Percentiles rank a stretch among this genome's conserved stretches.
Evolutionary conservation across 1,139 yeast genomes (phyloP).

Genomic region (Wickerhamomyces sp.): DNA sequence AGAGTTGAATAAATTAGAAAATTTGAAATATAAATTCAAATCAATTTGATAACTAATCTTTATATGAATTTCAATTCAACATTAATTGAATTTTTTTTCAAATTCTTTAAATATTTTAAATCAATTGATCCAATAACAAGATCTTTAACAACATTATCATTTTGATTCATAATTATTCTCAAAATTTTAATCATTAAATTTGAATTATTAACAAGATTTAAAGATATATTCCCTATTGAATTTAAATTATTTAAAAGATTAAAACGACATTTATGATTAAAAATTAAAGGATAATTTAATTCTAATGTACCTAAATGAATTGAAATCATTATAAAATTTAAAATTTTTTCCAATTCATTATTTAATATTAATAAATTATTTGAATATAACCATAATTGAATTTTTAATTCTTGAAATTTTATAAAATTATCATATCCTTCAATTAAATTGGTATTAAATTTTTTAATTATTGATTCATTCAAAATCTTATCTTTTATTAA

Average conservation of each 20-base stretch:
- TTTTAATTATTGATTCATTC: neutral
- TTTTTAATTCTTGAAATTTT: neutral
- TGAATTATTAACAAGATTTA: neutral
- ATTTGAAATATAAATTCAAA: conserved; percentile 16
- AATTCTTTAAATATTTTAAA: neutral
- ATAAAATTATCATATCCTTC: neutral
- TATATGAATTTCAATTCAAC: neutral
- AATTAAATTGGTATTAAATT: neutral
- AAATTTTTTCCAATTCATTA: neutral
- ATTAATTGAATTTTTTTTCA: neutral
- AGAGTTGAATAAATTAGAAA: conserved; percentile 6
- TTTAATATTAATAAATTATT: neutral
- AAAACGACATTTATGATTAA: neutral
- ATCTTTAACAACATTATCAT: neutral
- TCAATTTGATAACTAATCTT: conserved; percentile 3
- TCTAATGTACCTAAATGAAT: neutral
- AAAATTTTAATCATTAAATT: neutral
- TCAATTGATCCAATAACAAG: neutral
- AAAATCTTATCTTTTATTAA: neutral
- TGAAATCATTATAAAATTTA: neutral
- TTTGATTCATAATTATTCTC: neutral
- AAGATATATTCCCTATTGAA: conserved; percentile 1
- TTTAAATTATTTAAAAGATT: neutral
- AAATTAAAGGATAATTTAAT: neutral
- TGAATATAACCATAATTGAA: neutral